Evolutionary conservation across 73 alveolate species (phyloP).

Genomic region (Stentor roeselii): DNA sequence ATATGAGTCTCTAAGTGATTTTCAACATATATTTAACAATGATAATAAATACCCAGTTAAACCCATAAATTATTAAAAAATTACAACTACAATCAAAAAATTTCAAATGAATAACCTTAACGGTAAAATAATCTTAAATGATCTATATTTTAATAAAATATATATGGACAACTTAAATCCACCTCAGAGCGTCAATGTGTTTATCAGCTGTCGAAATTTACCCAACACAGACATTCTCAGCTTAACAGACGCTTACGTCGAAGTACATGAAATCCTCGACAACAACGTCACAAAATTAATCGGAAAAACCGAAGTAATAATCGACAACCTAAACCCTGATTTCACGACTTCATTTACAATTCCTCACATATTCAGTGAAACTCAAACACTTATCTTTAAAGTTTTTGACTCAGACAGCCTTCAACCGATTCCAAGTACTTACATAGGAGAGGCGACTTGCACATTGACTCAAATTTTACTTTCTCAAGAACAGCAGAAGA

Average conservation of each 20-base stretch:
- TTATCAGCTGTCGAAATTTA: slow-evolving; percentile 26
- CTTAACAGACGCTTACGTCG: slow-evolving; percentile 57
- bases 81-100: too few relatives aligned
- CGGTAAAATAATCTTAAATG: too few relatives aligned
- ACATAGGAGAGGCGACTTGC: slow-evolving; percentile 32
- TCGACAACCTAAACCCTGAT: slow-evolving; percentile 66
- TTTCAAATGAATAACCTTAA: too few relatives aligned
- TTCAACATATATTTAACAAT: too few relatives aligned
- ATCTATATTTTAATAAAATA: too few relatives aligned
- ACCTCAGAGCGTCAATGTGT: slow-evolving; percentile 40
- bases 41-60: too few relatives aligned
- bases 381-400: slow-evolving; percentile 33
- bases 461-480: slow-evolving; percentile 33
- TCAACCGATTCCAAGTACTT: not conserved
- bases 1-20: too few relatives aligned
- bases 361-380: slow-evolving; percentile 55
- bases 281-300: slow-evolving; percentile 35
- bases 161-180: too few relatives aligned
- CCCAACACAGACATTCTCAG: slow-evolving; percentile 7
- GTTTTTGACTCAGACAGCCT: slow-evolving; percentile 28
- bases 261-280: slow-evolving; percentile 23
- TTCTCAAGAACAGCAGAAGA: slow-evolving; percentile 28
- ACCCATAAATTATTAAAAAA: too few relatives aligned
- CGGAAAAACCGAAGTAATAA: slow-evolving; percentile 62
- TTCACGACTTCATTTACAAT: slow-evolving; percentile 51